Conservation (phyloP, 345 rosid genomes). For the Pistacia atlantica region DNA sequence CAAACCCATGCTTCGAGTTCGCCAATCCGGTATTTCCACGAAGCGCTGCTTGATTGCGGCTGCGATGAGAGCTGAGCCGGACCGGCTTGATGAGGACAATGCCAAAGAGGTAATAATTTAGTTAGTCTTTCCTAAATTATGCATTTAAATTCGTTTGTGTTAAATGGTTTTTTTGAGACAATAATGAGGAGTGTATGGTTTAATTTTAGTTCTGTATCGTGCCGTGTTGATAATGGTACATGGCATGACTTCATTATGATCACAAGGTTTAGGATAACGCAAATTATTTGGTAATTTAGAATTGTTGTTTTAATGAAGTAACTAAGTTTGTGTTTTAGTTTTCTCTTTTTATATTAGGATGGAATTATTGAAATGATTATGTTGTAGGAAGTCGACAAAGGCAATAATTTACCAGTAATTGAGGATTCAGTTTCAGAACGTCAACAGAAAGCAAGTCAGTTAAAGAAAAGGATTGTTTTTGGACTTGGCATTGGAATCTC, state of each 20-base stretch:
- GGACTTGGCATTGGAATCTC: conserved; percentile 82
- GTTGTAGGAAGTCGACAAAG: conserved; percentile 50
- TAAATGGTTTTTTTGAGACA: background rate
- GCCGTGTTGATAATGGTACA: background rate
- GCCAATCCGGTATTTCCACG: conserved; percentile 21
- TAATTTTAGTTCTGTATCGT: background rate
- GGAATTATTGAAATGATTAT: conserved; percentile 31
- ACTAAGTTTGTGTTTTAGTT: background rate
- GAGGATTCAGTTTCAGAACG: conserved; percentile 37
- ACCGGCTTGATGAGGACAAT: conserved; percentile 43
- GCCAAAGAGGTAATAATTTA: conserved; percentile 38
- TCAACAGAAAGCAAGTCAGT: conserved; percentile 54
- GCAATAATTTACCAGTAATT: conserved; percentile 28
- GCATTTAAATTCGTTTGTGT: background rate
- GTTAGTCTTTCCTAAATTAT: background rate
- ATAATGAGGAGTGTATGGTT: background rate
- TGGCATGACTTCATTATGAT: background rate
- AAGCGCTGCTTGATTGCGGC: conserved; percentile 47
- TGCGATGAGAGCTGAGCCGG: conserved; percentile 50
- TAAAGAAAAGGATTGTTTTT: conserved; percentile 68
- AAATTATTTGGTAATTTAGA: background rate
- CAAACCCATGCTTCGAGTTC: conserved; percentile 27
- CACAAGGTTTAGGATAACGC: background rate
- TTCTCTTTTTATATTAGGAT: background rate
- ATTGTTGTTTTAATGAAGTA: background rate